Base-by-base conservation (phyloP, 2,329 filamentous ascomycete species). In the Emericellopsis cladophorae region DNA sequence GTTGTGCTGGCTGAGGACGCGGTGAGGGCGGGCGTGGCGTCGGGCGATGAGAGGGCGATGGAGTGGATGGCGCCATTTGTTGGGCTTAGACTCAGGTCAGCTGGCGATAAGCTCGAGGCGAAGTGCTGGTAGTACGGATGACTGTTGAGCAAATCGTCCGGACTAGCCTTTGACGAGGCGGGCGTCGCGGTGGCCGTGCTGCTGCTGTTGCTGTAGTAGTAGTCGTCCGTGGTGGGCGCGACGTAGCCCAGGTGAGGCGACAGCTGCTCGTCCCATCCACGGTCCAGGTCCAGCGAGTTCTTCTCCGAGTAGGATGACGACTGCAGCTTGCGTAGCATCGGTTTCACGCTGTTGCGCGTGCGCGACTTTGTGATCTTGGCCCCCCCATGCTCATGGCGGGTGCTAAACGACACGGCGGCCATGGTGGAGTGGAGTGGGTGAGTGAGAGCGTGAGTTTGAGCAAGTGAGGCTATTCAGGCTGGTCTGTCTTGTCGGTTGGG, bases 251-350 rank as follows among this genome's bases (percentile, higher is more conserved):
- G 37, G 51, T 46, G 40, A 48, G 53, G 36, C 49, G 46, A 43
- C 18, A 51, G 52, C 49, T 76, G 72, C 44, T 79, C 74, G 34
- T 74, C 70, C 66, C 73, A 76, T 16, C 66, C 65, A 36, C 76
- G 69, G 53, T 79, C 72, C 46, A 81, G 56, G 49, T 81, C 77
- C 44, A 80, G 57, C 36, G 76, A 80, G 51, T 68, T 77, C 61
- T 77, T 78, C 48, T 77, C 74, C 48, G 72, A 76, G 38, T 70
- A 64, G 31, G 66, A 35, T 8, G 35, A 40, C 22, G 41, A 59
- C 32, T 61, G 59, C 44, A 72, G 54, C 54, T 78, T 79, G 56
- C 77, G 78, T 40, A 81, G 59, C 36, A 80, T 79, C 9, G 76
- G 76, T 57, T 78, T 79, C 47, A 76, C 71, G 44, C 64, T 62